Evolutionary conservation across 1,284 basidiomycete genomes (phyloP), one percentile per base, ranked within the genome.

Genomic region (Leccinum solheimii): DNA sequence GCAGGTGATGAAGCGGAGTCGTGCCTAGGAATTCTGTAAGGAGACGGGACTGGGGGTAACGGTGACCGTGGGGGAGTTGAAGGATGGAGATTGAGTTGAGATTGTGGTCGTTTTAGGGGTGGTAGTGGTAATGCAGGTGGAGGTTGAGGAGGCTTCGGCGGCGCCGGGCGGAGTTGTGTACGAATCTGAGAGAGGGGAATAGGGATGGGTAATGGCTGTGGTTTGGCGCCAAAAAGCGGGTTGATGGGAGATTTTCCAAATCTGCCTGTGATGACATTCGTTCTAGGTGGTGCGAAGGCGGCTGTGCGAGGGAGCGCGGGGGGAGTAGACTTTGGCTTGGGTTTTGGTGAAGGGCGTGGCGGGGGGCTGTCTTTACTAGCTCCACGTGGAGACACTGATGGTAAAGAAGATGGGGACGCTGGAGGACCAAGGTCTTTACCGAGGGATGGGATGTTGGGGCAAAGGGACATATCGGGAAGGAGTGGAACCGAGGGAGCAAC

Each of bases 151-250:
- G 66, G 5, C 55, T 64, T 73, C 11, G 68, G 62, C 48, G 71
- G 72, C n/a, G 71, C 60, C 2, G 70, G 72, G 27, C 70, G 70
- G 57, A 72, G 69, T 57, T 72, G 72, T 13, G 72, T 58, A 48
- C 71, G 69, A 27, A 72, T 72, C 59, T 74, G 70, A 11, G 71
- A 64, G n/a, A 38, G 68, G 55, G 72, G 60, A 40, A 72, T 72
- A n/a, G 70, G 70, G 2, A 74, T 62, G 0, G 71, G 70, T 48
- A 74, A 36, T 34, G 72, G 70, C 36, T 65, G 71, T 1, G 72
- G 72, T 56, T 64, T 69, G 45, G 55, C 45, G 11, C 67, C 58
- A 26, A 72, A 64, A 36, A 73, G 66, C 10, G 70, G 6, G 40
- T 69, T 71, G 48, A 73, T 64, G 5, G 71, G 72, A 0, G 71